Base-by-base conservation (phyloP, 1,284 basidiomycete genomes). In the Trichosporon sp. region DNA sequence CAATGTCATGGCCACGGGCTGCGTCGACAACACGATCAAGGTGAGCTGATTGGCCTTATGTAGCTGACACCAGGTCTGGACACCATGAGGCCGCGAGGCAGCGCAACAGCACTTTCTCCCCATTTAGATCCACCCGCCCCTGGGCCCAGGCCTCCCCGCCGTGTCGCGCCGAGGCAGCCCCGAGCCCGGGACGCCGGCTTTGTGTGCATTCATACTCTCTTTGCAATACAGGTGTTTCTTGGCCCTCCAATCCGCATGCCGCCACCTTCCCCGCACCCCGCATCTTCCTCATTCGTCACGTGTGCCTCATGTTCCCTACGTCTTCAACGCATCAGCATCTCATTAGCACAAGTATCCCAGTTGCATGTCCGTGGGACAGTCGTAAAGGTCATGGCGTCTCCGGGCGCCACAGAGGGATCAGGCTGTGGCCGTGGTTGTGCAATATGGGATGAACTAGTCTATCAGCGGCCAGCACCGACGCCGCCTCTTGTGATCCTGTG, bases 1-100 rank as follows among this genome's bases (percentile, higher is more conserved):
- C 69, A 93, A 92, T 77, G 91, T 93, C 13, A 84, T 93, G 62
- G 92, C 92, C 35, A 91, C 91, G 9, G 92, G 90, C 5, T 90
- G 89, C 62, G 89, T 92, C 25, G 92, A 93, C 80, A 89, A 92
- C 82, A 84, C 82, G 18, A 77, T 86, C 73, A 85, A 84, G 76
- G 81, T 85, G 73, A 72, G 38, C 38, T 18, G 8, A 42, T 13
- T 6, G 7, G 21, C 23, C 9, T 25, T n/a, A 18, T 25, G 3
- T 11, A 51, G 47, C 47, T 51, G 23, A 51, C 47, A 25, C 6
- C 47, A 51, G 47, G 47, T 51, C 47, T 51, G 47, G 47, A 51
- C 47, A 51, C 47, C 47, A 51, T 51, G 47, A 51, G 47, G 3
- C 21, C 18, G 2, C 21, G 18, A 4, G 18, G 2, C 38, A 23